Percentiles rank a stretch among this genome's conserved stretches.
Evolutionary conservation across 306 rosid genomes (phyloP).

Genomic region (Citrullus colocynthis): DNA sequence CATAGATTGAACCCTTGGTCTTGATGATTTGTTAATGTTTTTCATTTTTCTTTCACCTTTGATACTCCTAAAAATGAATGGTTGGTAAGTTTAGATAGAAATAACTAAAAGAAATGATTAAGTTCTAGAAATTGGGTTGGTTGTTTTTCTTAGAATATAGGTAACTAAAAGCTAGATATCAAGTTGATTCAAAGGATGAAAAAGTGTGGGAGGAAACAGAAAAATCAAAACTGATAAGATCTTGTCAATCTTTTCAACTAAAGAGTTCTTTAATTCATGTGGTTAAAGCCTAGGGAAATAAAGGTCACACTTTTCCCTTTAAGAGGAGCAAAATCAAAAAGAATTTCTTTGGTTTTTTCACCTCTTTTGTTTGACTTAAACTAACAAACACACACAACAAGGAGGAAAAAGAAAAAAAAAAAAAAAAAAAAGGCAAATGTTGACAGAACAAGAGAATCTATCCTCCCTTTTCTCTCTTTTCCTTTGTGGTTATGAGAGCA

Average conservation of each 20-base stretch:
- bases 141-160: background rate
- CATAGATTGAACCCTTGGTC: no score
- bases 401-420: no score
- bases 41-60: no score
- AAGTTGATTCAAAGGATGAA: background rate
- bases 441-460: conserved; percentile 39
- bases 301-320: background rate
- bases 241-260: background rate
- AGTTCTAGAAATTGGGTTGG: background rate
- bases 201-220: background rate
- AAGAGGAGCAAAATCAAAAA: background rate
- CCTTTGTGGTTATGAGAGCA: conserved; percentile 40
- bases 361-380: background rate
- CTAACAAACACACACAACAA: background rate
- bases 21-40: no score
- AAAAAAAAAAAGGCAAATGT: background rate
- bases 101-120: background rate
- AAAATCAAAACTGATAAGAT: background rate
- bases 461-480: conserved; percentile 2
- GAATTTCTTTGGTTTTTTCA: background rate
- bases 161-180: background rate
- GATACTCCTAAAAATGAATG: background rate
- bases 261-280: background rate
- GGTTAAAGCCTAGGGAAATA: background rate
- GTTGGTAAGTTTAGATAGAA: background rate